Percentiles rank a stretch among this genome's conserved stretches.
Evolutionary conservation across 1,284 basidiomycete genomes (phyloP).

Genomic region (Apiotrichum akiyoshidainum): DNA sequence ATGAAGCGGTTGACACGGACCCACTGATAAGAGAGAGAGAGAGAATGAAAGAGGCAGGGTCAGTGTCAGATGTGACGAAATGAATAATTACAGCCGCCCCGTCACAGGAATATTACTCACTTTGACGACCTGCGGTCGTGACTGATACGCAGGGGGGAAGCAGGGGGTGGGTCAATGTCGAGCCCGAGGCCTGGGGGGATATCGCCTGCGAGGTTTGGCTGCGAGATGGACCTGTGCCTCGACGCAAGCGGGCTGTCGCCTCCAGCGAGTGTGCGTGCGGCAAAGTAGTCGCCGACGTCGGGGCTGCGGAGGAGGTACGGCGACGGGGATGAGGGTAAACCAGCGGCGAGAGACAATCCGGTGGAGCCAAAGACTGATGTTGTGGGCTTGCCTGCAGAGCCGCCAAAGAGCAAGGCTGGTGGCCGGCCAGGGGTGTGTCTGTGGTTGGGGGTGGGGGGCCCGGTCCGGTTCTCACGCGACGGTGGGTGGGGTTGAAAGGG

Average conservation of each 20-base stretch:
- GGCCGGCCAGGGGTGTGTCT: conserved; percentile 18
- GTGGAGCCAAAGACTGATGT: conserved; percentile 4
- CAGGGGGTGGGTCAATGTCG: neutral
- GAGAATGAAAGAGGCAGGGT: neutral
- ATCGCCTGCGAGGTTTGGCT: neutral
- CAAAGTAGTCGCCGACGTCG: neutral
- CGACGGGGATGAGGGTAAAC: neutral
- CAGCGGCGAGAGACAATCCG: neutral
- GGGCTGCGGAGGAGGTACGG: conserved; percentile 5
- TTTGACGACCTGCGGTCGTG: neutral
- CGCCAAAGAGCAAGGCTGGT: conserved; percentile 23
- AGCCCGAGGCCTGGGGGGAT: neutral
- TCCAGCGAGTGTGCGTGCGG: neutral
- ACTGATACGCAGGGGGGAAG: neutral
- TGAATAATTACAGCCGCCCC: too few relatives aligned
- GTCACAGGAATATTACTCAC: neutral
- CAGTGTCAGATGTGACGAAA: neutral
- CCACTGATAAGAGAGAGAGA: neutral
- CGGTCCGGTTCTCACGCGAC: conserved; percentile 15
- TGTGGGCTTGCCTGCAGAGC: neutral
- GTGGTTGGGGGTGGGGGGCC: too few relatives aligned
- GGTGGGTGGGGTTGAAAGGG: conserved; percentile 25
- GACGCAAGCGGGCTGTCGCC: neutral
- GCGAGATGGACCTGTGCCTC: neutral
- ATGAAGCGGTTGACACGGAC: conserved; percentile 1